These are phyloP conservation scores for Wallacemonas sp. DNA, from an alignment of 208 protist species.

Conservation along the genomic window DNA sequence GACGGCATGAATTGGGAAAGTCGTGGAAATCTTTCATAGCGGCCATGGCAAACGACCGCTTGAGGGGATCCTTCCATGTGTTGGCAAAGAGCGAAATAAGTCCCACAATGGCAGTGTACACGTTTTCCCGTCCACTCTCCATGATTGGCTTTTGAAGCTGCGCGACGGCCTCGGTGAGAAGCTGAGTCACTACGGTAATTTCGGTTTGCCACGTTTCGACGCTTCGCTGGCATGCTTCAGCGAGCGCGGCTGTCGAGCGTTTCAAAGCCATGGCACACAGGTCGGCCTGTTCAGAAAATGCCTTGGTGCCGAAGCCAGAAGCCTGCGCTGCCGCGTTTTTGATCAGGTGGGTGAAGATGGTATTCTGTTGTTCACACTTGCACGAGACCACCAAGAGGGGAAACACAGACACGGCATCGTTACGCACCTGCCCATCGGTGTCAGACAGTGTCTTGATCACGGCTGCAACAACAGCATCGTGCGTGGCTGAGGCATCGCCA, in stretches of 20 bases:
- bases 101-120: conserved; percentile 32
- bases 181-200: conserved; percentile 9
- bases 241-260: conserved; percentile 37
- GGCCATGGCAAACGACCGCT: conserved; percentile 4
- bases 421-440: conserved; percentile 37
- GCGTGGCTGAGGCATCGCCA: conserved; percentile 7
- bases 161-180: not conserved
- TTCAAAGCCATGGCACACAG: conserved; percentile 51
- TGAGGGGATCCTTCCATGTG: conserved; percentile 10
- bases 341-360: conserved; percentile 35
- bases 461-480: conserved; percentile 26
- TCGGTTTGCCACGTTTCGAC: conserved; percentile 46
- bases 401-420: conserved; percentile 34
- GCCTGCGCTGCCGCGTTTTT: conserved; percentile 15
- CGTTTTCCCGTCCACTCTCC: conserved; percentile 18
- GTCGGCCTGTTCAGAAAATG: conserved; percentile 36
- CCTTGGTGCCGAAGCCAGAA: conserved; percentile 19
- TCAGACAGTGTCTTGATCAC: conserved; percentile 31
- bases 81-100: conserved; percentile 30
- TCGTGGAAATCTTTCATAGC: conserved; percentile 24
- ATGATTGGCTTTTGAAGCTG: conserved; percentile 8
- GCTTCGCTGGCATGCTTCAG: conserved; percentile 34
- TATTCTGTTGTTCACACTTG: conserved; percentile 29
- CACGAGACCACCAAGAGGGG: conserved; percentile 26
- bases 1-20: conserved; percentile 3